These are phyloP conservation scores for Penicillium malachiteum DNA, from an alignment of 495 filamentous ascomycete genomes.

Conservation along the genomic window DNA sequence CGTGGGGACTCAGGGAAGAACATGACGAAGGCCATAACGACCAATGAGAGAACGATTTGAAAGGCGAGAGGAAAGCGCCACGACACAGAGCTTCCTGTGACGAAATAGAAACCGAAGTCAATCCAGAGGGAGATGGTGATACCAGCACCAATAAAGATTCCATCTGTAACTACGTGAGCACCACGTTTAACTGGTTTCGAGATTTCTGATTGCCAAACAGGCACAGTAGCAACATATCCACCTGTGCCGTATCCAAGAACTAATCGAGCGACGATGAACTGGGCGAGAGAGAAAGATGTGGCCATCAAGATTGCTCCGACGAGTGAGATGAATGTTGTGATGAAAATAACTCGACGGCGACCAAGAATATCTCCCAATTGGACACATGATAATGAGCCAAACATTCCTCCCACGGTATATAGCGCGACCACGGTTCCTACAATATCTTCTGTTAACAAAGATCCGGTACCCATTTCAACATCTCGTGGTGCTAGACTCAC, in stretches of 20 bases:
- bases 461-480: neutral
- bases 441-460: neutral
- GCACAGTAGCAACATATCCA: constrained; percentile 61
- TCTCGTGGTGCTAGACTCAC: constrained; percentile 2
- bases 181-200: constrained; percentile 60
- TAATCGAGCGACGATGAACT: constrained; percentile 48
- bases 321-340: constrained; percentile 29
- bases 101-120: constrained; percentile 56
- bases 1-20: constrained; percentile 60
- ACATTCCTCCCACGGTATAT: constrained; percentile 35
- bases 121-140: constrained; percentile 68
- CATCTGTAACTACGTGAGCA: constrained; percentile 64
- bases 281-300: constrained; percentile 32
- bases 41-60: constrained; percentile 56
- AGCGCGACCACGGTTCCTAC: constrained; percentile 35
- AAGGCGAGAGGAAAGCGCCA: constrained; percentile 68
- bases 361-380: constrained; percentile 33
- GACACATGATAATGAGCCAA: constrained; percentile 34
- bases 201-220: constrained; percentile 65
- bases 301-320: constrained; percentile 47
- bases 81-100: constrained; percentile 48
- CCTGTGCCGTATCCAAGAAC: constrained; percentile 63
- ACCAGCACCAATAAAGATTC: constrained; percentile 63
- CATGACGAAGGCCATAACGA: constrained; percentile 48
- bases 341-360: constrained; percentile 33